A percentile compares a stretch with the other conserved stretches of the same genome.
Evolutionary conservation across 768 basidiomycete genomes (phyloP).

Genomic region (Cyclocybe cylindracea): DNA sequence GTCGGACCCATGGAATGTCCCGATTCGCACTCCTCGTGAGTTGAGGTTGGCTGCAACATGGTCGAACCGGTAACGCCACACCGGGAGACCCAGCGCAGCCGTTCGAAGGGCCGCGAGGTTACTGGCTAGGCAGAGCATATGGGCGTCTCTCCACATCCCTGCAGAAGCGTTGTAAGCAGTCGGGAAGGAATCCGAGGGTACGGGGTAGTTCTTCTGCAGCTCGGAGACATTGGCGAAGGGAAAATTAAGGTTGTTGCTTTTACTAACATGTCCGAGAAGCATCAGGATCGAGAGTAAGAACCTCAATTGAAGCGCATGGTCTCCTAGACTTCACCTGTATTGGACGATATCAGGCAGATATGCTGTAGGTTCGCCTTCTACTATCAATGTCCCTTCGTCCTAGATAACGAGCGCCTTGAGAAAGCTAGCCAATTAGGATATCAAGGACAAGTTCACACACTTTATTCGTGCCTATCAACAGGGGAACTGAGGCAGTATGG

Average conservation of each 20-base stretch:
- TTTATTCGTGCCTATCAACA: constrained; percentile 34
- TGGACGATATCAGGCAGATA: constrained; percentile 28
- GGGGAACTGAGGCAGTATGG: constrained; percentile 28
- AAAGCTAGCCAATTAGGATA: not conserved
- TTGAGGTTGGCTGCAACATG: constrained; percentile 33
- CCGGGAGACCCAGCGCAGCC: constrained; percentile 18
- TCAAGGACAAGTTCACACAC: constrained; percentile 4
- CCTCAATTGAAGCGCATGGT: not conserved
- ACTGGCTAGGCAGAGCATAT: constrained; percentile 33
- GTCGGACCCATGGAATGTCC: constrained; percentile 32
- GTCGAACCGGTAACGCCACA: constrained; percentile 34
- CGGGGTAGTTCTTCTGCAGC: constrained; percentile 26
- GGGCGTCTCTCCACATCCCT: constrained; percentile 34
- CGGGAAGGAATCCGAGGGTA: constrained; percentile 27
- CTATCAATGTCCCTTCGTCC: constrained; percentile 35
- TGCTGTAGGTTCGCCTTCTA: constrained; percentile 34
- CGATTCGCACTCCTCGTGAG: constrained; percentile 30
- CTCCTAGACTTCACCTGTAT: constrained; percentile 19
- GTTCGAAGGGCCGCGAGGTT: constrained; percentile 28
- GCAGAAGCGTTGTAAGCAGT: constrained; percentile 34
- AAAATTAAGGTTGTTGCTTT: constrained; percentile 35
- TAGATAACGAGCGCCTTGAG: not conserved
- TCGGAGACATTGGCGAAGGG: constrained; percentile 24
- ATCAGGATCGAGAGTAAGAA: not conserved
- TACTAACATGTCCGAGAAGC: constrained; percentile 11